phyloP scores from a whole-genome alignment of 2,329 filamentous ascomycete species.

The Hypoxylon sp. region DNA sequence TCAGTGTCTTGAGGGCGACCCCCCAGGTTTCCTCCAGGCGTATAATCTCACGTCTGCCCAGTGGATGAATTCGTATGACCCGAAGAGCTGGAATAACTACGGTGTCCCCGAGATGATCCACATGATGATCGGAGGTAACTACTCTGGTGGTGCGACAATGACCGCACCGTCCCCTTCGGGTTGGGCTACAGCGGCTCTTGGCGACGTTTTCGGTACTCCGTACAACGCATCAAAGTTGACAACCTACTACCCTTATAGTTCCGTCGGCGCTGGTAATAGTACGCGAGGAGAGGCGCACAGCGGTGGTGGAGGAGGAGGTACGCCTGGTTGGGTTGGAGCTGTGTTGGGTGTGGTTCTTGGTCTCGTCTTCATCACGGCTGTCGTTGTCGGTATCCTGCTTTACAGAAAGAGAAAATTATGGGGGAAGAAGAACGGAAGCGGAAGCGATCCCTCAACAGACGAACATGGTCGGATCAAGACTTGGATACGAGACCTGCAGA shows the following conservation, averaged over 20 bases:
- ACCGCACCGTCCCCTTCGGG: slow-evolving; percentile 73
- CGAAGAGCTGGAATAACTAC: slow-evolving; percentile 75
- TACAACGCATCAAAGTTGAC: slow-evolving; percentile 72
- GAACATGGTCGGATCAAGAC: slow-evolving; percentile 65
- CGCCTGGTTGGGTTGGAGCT: slow-evolving; percentile 72
- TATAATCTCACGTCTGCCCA: slow-evolving; percentile 79
- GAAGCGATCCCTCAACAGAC: slow-evolving; percentile 60
- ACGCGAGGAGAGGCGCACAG: slow-evolving; percentile 48
- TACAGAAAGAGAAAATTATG: slow-evolving; percentile 66
- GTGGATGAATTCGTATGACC: slow-evolving; percentile 81
- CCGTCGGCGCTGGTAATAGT: slow-evolving; percentile 51
- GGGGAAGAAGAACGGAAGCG: slow-evolving; percentile 55
- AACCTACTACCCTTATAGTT: slow-evolving; percentile 72
- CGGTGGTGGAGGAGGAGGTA: slow-evolving; percentile 55
- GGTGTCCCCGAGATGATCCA: slow-evolving; percentile 76
- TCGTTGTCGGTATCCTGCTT: slow-evolving; percentile 67
- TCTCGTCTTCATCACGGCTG: slow-evolving; percentile 67
- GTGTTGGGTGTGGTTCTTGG: slow-evolving; percentile 74
- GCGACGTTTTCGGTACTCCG: slow-evolving; percentile 65
- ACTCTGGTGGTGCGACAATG: slow-evolving; percentile 77
- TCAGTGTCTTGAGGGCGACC: slow-evolving; percentile 64
- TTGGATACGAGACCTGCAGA: slow-evolving; percentile 64
- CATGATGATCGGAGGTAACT: slow-evolving; percentile 76
- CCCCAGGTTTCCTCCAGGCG: slow-evolving; percentile 66
- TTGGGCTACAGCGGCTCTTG: slow-evolving; percentile 67